These are phyloP conservation scores for Cetraspora pellucida DNA, from an alignment of 192 early-diverging fungal genomes.

Conservation along the genomic window DNA sequence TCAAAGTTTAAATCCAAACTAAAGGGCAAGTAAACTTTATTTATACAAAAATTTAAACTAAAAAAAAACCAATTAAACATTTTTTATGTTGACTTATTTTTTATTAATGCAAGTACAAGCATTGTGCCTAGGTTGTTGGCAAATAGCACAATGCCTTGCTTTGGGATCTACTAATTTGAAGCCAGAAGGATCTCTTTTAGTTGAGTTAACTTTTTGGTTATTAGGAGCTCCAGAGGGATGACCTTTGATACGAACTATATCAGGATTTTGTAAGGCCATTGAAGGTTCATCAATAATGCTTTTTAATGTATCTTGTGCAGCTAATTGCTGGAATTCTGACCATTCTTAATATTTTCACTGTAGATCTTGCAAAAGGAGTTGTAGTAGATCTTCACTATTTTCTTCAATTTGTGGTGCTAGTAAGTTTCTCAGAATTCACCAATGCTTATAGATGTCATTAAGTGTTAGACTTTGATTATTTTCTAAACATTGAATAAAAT, in stretches of 20 bases:
- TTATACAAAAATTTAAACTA: too few species aligned
- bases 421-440: not conserved
- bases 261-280: not conserved
- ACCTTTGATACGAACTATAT: not conserved
- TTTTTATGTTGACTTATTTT: not conserved
- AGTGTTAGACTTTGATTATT: not conserved
- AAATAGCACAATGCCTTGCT: not conserved
- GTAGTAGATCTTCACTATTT: not conserved
- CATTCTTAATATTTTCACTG: slow-evolving; percentile 2
- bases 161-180: not conserved
- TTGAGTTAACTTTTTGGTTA: not conserved
- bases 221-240: not conserved
- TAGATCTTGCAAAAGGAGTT: not conserved
- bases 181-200: not conserved
- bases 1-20: too few species aligned
- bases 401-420: not conserved
- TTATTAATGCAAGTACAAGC: slow-evolving; percentile 5
- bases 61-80: too few species aligned
- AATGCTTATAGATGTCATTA: slow-evolving; percentile 16
- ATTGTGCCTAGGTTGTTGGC: not conserved
- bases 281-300: not conserved
- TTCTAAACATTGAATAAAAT: not conserved
- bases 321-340: not conserved
- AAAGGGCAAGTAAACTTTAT: too few species aligned
- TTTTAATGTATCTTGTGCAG: not conserved